Evolutionary conservation across 108 stramenopile species (phyloP).

Genomic region (Cyclotella atomus): DNA sequence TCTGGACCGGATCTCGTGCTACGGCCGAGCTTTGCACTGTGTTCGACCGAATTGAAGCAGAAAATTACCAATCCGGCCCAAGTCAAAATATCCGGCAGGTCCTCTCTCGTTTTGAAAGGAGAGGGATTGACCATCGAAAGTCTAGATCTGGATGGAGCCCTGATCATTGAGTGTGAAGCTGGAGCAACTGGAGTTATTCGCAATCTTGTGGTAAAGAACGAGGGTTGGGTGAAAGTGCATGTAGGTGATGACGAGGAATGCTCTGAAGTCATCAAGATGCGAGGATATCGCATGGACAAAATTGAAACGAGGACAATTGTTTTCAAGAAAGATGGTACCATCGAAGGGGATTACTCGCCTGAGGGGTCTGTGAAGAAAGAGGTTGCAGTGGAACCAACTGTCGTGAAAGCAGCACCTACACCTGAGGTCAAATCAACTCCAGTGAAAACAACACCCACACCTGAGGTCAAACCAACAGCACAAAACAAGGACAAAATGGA

Average conservation of each 20-base stretch:
- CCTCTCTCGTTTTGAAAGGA: slow-evolving; percentile 83
- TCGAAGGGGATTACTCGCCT: slow-evolving; percentile 34
- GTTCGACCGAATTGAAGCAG: slow-evolving; percentile 66
- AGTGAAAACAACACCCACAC: background rate
- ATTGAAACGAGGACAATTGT: slow-evolving; percentile 52
- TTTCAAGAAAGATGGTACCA: slow-evolving; percentile 56
- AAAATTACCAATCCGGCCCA: slow-evolving; percentile 72
- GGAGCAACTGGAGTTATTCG: slow-evolving; percentile 60
- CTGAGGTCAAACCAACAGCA: background rate
- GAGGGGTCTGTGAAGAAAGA: background rate
- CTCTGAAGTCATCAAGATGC: slow-evolving; percentile 74
- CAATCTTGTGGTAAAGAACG: slow-evolving; percentile 70
- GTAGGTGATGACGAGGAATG: slow-evolving; percentile 30
- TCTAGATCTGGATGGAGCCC: slow-evolving; percentile 82
- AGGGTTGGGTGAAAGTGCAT: slow-evolving; percentile 68
- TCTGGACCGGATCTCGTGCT: slow-evolving; percentile 84
- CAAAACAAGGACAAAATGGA: too few relatives aligned
- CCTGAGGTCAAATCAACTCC: background rate
- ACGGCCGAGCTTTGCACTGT: slow-evolving; percentile 72
- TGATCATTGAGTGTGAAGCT: slow-evolving; percentile 73
- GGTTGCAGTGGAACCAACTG: background rate
- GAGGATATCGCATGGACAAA: slow-evolving; percentile 69
- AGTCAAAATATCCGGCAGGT: slow-evolving; percentile 78
- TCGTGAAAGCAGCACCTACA: background rate
- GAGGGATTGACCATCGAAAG: slow-evolving; percentile 80